These are phyloP conservation scores for Mucor mucedo DNA, from an alignment of 371 early-diverging fungal genomes.

Conservation along the genomic window DNA sequence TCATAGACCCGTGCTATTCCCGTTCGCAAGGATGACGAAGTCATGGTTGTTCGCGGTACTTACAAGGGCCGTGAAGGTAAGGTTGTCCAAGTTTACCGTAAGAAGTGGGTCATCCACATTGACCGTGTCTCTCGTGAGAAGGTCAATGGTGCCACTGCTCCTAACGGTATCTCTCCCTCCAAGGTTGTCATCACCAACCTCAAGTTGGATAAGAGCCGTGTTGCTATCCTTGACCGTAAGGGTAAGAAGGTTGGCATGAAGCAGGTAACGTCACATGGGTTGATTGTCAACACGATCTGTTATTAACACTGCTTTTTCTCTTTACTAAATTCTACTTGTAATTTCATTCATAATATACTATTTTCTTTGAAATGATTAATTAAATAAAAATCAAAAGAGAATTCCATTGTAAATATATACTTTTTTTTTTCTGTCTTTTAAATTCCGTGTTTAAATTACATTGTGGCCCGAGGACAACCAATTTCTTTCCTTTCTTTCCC, in stretches of 20 bases:
- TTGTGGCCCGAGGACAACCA: too few species aligned
- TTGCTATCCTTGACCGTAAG: slow-evolving; percentile 85
- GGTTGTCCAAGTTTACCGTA: slow-evolving; percentile 94
- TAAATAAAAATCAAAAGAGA: slow-evolving; percentile 5
- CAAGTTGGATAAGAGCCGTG: slow-evolving; percentile 96
- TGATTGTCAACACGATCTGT: not conserved
- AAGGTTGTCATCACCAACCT: slow-evolving; percentile 95
- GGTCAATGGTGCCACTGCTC: slow-evolving; percentile 93
- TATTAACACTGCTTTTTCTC: not conserved
- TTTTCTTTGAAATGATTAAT: slow-evolving; percentile 8
- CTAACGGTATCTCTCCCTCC: slow-evolving; percentile 96
- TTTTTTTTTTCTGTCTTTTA: not conserved
- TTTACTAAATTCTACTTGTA: not conserved
- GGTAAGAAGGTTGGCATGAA: slow-evolving; percentile 48
- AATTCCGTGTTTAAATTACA: not conserved
- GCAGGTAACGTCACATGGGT: slow-evolving; percentile 29
- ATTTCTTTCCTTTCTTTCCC: slow-evolving; percentile 1
- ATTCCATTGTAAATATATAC: slow-evolving; percentile 1
- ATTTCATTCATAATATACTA: slow-evolving; percentile 1
- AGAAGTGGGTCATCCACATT: slow-evolving; percentile 97
- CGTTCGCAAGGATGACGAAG: slow-evolving; percentile 97
- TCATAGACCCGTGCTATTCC: slow-evolving; percentile 84
- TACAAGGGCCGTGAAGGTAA: slow-evolving; percentile 98
- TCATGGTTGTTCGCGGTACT: slow-evolving; percentile 91
- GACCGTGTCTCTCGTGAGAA: slow-evolving; percentile 96